Percentiles rank a stretch among this genome's conserved stretches.
phyloP scores from a whole-genome alignment of 805 yeast species.

The Schwanniomyces pseudopolymorphus region DNA sequence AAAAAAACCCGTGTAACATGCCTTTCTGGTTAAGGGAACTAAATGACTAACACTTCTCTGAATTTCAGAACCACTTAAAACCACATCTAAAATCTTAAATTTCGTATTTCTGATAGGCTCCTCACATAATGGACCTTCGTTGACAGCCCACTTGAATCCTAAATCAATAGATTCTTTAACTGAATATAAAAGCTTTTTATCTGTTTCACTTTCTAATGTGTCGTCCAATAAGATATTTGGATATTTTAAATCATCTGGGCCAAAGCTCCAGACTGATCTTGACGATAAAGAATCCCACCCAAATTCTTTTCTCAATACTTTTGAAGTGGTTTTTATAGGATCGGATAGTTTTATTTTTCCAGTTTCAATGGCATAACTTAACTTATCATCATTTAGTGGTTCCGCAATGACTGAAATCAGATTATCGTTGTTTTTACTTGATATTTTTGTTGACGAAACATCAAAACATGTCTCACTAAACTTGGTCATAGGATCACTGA shows the following conservation, averaged over 20 bases:
- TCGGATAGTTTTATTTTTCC: constrained; percentile 41
- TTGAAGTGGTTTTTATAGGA: constrained; percentile 48
- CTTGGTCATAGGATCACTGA: constrained; percentile 79
- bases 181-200: constrained; percentile 45
- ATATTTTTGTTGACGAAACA: constrained; percentile 66
- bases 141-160: constrained; percentile 82
- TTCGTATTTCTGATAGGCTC: constrained; percentile 71
- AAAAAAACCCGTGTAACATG: constrained; percentile 78
- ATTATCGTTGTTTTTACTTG: constrained; percentile 54
- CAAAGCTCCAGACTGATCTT: constrained; percentile 76
- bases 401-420: constrained; percentile 72
- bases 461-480: constrained; percentile 77
- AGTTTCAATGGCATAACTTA: constrained; percentile 56
- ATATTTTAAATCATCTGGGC: constrained; percentile 41
- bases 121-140: constrained; percentile 92
- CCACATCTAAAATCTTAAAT: constrained; percentile 67
- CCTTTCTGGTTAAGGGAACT: constrained; percentile 78
- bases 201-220: constrained; percentile 67
- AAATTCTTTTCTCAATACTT: constrained; percentile 53
- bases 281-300: constrained; percentile 85
- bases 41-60: constrained; percentile 63
- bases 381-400: constrained; percentile 53
- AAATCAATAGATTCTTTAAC: constrained; percentile 59
- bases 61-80: constrained; percentile 46
- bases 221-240: constrained; percentile 68